Percentiles rank a stretch among this genome's conserved stretches.
Evolutionary conservation across 78 protist species (phyloP).

Genomic region (Dictyostelium purpureum): DNA sequence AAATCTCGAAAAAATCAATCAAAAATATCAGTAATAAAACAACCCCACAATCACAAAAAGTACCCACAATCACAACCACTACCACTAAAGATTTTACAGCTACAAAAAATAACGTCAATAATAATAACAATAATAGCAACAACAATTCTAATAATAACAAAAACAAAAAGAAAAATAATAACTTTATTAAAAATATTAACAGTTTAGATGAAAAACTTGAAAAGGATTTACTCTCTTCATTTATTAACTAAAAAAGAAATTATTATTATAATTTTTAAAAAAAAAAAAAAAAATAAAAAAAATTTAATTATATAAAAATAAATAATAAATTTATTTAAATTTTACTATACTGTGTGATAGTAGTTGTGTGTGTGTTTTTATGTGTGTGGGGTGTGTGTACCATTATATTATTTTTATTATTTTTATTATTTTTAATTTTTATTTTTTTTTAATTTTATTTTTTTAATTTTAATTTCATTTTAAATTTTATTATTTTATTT

Average conservation of each 20-base stretch:
- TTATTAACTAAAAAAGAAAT: not conserved
- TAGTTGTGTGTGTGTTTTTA: too few relatives aligned
- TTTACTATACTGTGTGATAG: too few relatives aligned
- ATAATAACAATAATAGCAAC: not conserved
- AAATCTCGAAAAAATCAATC: not conserved
- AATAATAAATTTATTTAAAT: not conserved
- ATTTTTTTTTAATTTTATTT: not conserved
- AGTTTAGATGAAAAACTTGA: not conserved
- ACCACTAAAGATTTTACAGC: not conserved
- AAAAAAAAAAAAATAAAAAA: conserved; percentile 5
- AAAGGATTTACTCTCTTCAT: not conserved
- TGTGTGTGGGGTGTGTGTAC: too few relatives aligned
- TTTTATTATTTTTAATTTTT: not conserved
- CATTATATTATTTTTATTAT: not conserved
- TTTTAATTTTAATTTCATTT: not conserved
- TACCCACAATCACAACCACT: not conserved
- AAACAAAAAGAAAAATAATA: not conserved
- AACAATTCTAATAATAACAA: not conserved
- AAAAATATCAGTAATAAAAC: not conserved
- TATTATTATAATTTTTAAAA: not conserved
- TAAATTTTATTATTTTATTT: not conserved
- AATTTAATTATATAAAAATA: not conserved
- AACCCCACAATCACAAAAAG: not conserved
- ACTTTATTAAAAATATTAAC: not conserved
- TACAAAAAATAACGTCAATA: not conserved